phyloP scores from a whole-genome alignment of 2,329 filamentous ascomycete genomes.

The Arthrinium phaeospermum region DNA sequence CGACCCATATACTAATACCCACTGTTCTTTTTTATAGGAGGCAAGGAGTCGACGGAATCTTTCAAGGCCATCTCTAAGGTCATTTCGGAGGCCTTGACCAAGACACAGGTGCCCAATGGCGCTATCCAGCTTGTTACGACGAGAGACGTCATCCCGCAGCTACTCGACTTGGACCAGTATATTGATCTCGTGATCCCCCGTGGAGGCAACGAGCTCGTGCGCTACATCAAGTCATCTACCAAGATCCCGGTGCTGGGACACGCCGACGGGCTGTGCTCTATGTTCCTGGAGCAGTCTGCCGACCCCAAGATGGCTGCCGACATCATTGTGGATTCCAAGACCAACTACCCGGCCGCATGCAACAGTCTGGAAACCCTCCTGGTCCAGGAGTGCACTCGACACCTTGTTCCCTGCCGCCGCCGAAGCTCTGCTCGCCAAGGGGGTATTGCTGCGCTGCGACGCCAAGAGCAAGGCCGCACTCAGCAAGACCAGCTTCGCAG shows the following conservation, averaged over 20 bases:
- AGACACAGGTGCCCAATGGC: slow-evolving; percentile 78
- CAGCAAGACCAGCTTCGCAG: slow-evolving; percentile 36
- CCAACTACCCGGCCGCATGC: slow-evolving; percentile 92
- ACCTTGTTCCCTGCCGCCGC: slow-evolving; percentile 75
- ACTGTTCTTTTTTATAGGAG: slow-evolving; percentile 58
- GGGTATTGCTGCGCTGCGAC: slow-evolving; percentile 86
- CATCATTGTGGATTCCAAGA: slow-evolving; percentile 90
- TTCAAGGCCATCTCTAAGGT: slow-evolving; percentile 88
- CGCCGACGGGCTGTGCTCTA: slow-evolving; percentile 88
- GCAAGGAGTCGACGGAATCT: slow-evolving; percentile 94
- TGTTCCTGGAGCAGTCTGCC: slow-evolving; percentile 83
- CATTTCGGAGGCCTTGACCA: slow-evolving; percentile 78
- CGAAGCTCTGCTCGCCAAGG: slow-evolving; percentile 74
- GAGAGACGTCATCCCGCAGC: slow-evolving; percentile 84
- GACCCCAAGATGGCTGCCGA: slow-evolving; percentile 73
- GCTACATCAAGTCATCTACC: slow-evolving; percentile 87
- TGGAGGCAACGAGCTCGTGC: slow-evolving; percentile 87
- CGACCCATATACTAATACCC: background rate
- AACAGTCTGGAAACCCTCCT: slow-evolving; percentile 93
- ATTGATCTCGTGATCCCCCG: slow-evolving; percentile 96
- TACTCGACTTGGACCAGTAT: slow-evolving; percentile 83
- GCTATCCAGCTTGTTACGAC: slow-evolving; percentile 95
- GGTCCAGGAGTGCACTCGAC: slow-evolving; percentile 72
- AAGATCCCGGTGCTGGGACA: slow-evolving; percentile 96
- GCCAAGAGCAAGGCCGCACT: slow-evolving; percentile 69